phyloP scores from a whole-genome alignment of 2,329 filamentous ascomycete genomes.

The Fusarium agapanthi region DNA sequence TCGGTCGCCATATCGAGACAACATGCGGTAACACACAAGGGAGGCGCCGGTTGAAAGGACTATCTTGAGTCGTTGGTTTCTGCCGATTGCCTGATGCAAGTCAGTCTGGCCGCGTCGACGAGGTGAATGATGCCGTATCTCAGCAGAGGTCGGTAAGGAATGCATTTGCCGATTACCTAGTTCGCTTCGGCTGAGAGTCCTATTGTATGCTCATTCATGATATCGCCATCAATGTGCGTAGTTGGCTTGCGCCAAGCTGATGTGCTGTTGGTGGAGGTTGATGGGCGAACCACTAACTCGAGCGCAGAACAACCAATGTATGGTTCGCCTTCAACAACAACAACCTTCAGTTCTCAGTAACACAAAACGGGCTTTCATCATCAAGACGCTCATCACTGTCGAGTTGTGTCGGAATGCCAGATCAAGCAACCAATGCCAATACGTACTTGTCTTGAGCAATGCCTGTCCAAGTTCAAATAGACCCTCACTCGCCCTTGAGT shows the following conservation, averaged over 20 bases:
- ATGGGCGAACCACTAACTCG: conserved; percentile 23
- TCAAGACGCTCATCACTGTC: neutral
- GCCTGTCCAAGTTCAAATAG: conserved; percentile 26
- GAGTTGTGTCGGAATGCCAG: neutral
- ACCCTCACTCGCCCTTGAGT: neutral
- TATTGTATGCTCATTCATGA: neutral
- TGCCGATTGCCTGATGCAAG: conserved; percentile 6
- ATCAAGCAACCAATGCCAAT: neutral
- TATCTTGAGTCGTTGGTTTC: neutral
- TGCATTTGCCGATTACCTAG: neutral
- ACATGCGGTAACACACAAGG: conserved; percentile 3
- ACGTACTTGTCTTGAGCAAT: neutral
- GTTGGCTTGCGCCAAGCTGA: conserved; percentile 2
- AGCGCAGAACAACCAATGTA: neutral
- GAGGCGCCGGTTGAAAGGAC: neutral
- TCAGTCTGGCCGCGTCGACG: conserved; percentile 8
- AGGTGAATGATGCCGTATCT: conserved; percentile 2
- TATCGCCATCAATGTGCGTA: neutral
- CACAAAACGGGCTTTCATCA: conserved; percentile 1
- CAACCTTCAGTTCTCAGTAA: neutral
- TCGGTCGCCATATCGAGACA: conserved; percentile 15
- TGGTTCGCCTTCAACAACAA: conserved; percentile 9
- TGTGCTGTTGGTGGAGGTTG: neutral
- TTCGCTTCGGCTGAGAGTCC: neutral
- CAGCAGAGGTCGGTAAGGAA: neutral